Base-by-base conservation (phyloP, 441 rosid genomes). In the Hura crepitans region DNA sequence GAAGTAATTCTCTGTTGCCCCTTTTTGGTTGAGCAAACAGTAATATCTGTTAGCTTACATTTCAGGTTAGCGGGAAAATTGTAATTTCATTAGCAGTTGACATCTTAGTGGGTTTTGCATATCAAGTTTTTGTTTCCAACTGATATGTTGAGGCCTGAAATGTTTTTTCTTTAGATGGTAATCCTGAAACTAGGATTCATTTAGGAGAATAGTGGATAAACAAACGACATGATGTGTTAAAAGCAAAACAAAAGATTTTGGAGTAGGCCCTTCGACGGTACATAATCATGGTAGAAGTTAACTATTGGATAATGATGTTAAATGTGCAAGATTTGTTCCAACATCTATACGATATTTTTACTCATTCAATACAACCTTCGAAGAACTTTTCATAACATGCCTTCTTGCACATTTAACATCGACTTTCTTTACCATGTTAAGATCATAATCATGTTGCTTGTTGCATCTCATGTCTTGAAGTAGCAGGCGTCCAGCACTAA, bases 51-150 rank as follows among this genome's bases (percentile, higher is more conserved):
- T 14, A 7, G 22, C 20, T 5, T 5, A 60, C 14, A 0, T 51
- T 12, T 10, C 15, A 10, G 46, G 23, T 56, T 30, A 9, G 56
- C 33, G 20, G 39, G 45, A 37, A 37, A 23, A 33, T 56, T 22
- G 12, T 23, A 31, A 33, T 70, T 37, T 61, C 51, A 33, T 23
- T n/a, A 30, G 33, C 72, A 66, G 23, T 66, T 53, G n/a, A 49
- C 30, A 35, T 33, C 31, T 35, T 30, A 18, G 28, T 2, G 14
- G 27, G 57, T 13, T 9, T 46, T 6, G 18, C 22, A 6, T n/a
- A n/a, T 69, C 22, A 17, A 45, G 9, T 69, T 58, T 23, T 8
- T 66, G 33, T 35, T 45, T 51, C 22, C 46, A 20, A 12, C 59
- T 66, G 27, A 17, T 12, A 28, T 46, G 25, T 47, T n/a, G 20